Evolutionary conservation across 345 rosid species (phyloP), one percentile per base, ranked within the genome.

Genomic region (Syzygium jambos): DNA sequence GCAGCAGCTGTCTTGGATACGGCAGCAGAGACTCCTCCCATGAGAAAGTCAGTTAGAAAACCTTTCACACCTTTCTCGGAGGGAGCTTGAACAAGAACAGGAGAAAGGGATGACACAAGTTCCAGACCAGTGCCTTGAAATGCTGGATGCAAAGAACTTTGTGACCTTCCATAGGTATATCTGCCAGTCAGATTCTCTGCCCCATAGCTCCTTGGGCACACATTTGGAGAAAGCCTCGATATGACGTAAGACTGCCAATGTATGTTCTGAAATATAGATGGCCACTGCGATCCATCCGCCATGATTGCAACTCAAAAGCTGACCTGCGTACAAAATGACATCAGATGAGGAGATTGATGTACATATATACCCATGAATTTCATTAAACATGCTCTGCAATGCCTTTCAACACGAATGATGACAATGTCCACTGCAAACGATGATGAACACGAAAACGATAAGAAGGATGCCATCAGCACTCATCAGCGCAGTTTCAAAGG

Each of bases 11-110:
- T 89, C 88, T 95, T 89, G 84, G 95, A 91, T 78, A 95, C 93
- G 91, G 95, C 96, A n/a, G 92, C 91, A 54, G 92, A 91, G 68
- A 94, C 93, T 90, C 92, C 93, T 56, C 94, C 95, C 95, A 93
- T 93, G 73, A 94, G 93, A 87, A 94, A 94, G 89, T 93, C 94
- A 78, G 90, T 80, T 53, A 90, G 0, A 86, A 94, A 94, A 43
- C 87, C 80, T 23, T 86, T 38, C 34, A 84, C 25, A 63, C 92
- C 91, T 91, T 90, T 91, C 92, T 92, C 94, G 19, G 90, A 52
- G n/a, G 94, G 94, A 51, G 94, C 94, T 83, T 91, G 92, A 41
- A 93, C 91, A 88, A 88, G 87, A 55, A 92, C 86, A n/a, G 94
- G 89, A 80, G 91, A 88, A 86, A 85, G 82, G 87, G 90, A 84